Percentiles rank a stretch among this genome's conserved stretches.
These are phyloP conservation scores for Saccharomyces pastorianus DNA, from an alignment of 1,139 yeast genomes.

Conservation along the genomic window DNA sequence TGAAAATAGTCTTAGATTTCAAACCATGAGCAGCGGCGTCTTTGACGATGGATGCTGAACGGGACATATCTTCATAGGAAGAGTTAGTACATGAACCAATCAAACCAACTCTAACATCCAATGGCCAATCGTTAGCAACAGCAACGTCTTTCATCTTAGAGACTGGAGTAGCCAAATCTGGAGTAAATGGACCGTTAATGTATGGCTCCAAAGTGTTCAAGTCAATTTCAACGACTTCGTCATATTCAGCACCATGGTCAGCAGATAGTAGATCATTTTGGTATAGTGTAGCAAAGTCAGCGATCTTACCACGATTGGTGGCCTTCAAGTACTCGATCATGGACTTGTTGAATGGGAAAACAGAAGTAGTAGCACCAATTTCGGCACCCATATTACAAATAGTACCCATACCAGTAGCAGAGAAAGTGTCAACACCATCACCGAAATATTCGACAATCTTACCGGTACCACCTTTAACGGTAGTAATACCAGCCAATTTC, in stretches of 20 bases:
- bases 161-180: constrained; percentile 96
- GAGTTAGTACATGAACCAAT: constrained; percentile 99
- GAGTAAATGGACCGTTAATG: constrained; percentile 98
- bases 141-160: constrained; percentile 89
- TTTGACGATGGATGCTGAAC: constrained; percentile 88
- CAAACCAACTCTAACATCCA: constrained; percentile 88
- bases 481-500: constrained; percentile 91
- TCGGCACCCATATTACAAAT: constrained; percentile 99
- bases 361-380: constrained; percentile 98
- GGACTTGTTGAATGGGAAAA: constrained; percentile 91
- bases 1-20: constrained; percentile 80
- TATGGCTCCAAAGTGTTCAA: constrained; percentile 94
- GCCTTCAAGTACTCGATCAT: constrained; percentile 86
- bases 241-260: constrained; percentile 93
- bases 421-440: constrained; percentile 90
- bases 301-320: constrained; percentile 76
- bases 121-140: constrained; percentile 84
- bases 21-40: constrained; percentile 90
- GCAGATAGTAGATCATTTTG: constrained; percentile 75
- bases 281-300: constrained; percentile 71
- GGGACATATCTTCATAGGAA: constrained; percentile 96
- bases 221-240: constrained; percentile 90
- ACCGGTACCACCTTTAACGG: constrained; percentile 99
- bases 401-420: constrained; percentile 99
- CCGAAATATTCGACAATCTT: constrained; percentile 96